Conservation (phyloP, 192 early-diverging fungal genomes). For the Coemansia sp. region DNA sequence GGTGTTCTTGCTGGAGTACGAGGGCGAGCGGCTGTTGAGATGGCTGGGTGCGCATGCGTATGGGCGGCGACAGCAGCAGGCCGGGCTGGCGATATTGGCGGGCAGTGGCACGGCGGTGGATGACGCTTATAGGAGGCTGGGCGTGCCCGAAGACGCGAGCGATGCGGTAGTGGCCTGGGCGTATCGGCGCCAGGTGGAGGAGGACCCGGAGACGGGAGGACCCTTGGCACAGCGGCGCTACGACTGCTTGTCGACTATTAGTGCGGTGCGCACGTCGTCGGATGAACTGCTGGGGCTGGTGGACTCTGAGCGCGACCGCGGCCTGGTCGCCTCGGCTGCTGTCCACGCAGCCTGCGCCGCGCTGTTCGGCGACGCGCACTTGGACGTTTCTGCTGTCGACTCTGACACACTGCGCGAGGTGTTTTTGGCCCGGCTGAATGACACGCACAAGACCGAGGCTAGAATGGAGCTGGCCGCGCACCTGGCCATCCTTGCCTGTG, state of each 20-base stretch:
- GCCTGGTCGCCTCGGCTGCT: constrained; percentile 55
- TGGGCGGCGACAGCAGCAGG: not conserved
- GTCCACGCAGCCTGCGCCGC: constrained; percentile 53
- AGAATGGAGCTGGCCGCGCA: constrained; percentile 37
- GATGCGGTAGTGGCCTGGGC: constrained; percentile 61
- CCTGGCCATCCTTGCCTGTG: constrained; percentile 21
- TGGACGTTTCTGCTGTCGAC: constrained; percentile 44
- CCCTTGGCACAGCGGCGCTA: constrained; percentile 35
- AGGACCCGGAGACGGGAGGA: constrained; percentile 48
- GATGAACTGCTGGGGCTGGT: constrained; percentile 51
- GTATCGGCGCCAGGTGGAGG: constrained; percentile 53
- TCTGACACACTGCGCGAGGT: constrained; percentile 41
- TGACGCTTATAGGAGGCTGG: constrained; percentile 35
- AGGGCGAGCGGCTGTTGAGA: not conserved
- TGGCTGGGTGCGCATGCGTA: constrained; percentile 27
- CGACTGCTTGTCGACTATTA: constrained; percentile 53
- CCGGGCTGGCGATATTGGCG: constrained; percentile 5
- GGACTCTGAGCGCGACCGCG: constrained; percentile 59
- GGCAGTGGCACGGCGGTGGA: constrained; percentile 9
- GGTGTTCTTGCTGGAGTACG: not conserved
- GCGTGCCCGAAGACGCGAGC: constrained; percentile 52
- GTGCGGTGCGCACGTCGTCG: constrained; percentile 32
- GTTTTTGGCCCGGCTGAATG: constrained; percentile 31
- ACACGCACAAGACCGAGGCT: constrained; percentile 34
- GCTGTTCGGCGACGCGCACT: constrained; percentile 38